Percentiles rank a stretch among this genome's conserved stretches.
Evolutionary conservation across 257 asterid genomes (phyloP).

Genomic region (Coffea eugenioides): DNA sequence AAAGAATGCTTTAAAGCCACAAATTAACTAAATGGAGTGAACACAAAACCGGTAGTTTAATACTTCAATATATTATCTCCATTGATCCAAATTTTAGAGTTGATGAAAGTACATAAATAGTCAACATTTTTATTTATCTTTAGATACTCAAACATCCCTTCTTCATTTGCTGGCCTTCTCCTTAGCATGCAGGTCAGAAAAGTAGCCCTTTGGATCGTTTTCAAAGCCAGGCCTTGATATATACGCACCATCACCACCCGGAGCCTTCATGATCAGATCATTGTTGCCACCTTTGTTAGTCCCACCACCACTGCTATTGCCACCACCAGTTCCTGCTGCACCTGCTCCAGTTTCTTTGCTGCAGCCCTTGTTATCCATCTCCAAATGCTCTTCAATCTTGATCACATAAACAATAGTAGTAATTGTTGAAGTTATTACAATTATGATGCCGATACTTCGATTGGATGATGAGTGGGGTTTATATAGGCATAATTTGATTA

Average conservation of each 20-base stretch:
- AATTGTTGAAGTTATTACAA: neutral
- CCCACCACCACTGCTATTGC: neutral
- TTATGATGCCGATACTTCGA: neutral
- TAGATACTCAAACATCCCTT: too few species aligned
- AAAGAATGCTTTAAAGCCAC: too few species aligned
- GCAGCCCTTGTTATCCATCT: slow-evolving; percentile 5
- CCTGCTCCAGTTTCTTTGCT: slow-evolving; percentile 13
- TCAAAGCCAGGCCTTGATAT: slow-evolving; percentile 44
- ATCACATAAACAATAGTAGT: too few species aligned
- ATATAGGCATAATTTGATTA: neutral
- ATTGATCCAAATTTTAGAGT: neutral
- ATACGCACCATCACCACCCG: slow-evolving; percentile 29
- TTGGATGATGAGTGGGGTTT: neutral
- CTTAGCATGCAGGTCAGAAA: slow-evolving; percentile 30
- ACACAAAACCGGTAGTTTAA: neutral
- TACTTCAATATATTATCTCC: neutral
- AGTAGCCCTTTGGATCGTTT: slow-evolving; percentile 37
- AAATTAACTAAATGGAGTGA: neutral
- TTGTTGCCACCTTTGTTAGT: neutral
- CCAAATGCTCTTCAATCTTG: neutral
- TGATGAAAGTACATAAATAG: neutral
- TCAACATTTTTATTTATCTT: too few species aligned
- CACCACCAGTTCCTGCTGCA: neutral
- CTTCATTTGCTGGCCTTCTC: neutral
- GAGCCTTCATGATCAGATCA: slow-evolving; percentile 33